A percentile compares a stretch with the other conserved stretches of the same genome.
Conservation (phyloP, 2,329 filamentous ascomycete genomes). For the Akanthomyces dipterigenus region DNA sequence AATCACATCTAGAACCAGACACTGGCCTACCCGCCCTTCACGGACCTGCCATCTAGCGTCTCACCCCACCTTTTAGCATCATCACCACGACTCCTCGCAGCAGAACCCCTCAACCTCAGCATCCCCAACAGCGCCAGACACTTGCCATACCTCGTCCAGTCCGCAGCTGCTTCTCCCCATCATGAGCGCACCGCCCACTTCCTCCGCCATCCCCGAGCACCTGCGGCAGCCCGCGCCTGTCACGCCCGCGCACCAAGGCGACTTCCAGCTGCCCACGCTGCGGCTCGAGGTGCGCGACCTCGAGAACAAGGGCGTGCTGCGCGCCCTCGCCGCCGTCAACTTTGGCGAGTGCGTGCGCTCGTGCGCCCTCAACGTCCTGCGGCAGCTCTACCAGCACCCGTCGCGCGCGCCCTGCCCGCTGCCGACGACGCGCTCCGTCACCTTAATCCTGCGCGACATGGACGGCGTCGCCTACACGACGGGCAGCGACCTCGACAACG, state of each 20-base stretch:
- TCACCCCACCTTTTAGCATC: constrained; percentile 2
- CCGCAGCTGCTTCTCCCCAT: neutral
- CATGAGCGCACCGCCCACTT: constrained; percentile 1
- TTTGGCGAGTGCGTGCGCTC: constrained; percentile 53
- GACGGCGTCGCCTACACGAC: constrained; percentile 85
- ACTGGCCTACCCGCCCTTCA: neutral
- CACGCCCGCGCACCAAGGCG: constrained; percentile 1
- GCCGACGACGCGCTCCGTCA: constrained; percentile 75
- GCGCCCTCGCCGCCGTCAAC: constrained; percentile 63
- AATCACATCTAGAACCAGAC: neutral
- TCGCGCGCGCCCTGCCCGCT: constrained; percentile 32
- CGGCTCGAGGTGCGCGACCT: constrained; percentile 55
- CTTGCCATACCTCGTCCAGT: neutral
- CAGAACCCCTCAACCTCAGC: neutral
- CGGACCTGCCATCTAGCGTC: neutral
- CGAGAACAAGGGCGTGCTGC: constrained; percentile 49
- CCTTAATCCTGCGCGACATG: constrained; percentile 73
- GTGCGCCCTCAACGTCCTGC: constrained; percentile 62
- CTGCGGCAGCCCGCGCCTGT: neutral
- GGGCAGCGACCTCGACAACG: constrained; percentile 67
- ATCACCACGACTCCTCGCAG: neutral
- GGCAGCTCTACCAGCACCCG: constrained; percentile 59
- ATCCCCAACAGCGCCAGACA: neutral
- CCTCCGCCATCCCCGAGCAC: constrained; percentile 7
- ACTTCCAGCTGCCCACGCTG: constrained; percentile 46